Conservation (phyloP, 1,284 basidiomycete genomes). For the Mycena citricolor region DNA sequence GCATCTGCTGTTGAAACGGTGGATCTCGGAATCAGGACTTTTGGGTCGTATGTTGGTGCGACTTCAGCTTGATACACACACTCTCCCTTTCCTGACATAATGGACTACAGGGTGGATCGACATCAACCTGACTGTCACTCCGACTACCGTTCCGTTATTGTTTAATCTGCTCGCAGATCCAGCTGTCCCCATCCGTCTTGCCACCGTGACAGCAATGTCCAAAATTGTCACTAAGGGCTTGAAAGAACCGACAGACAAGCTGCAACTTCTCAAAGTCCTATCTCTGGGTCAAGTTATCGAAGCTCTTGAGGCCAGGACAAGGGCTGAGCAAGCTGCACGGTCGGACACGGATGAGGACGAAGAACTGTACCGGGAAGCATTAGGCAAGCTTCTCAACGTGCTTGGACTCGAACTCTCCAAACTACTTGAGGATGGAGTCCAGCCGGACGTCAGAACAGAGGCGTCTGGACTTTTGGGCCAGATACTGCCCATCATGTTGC, state of each 20-base stretch:
- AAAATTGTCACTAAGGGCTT: slow-evolving; percentile 91
- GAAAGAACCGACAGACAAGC: slow-evolving; percentile 88
- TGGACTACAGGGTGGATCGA: slow-evolving; percentile 89
- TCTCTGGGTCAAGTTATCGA: slow-evolving; percentile 81
- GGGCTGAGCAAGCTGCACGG: slow-evolving; percentile 63
- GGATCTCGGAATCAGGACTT: slow-evolving; percentile 87
- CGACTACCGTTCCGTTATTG: slow-evolving; percentile 82
- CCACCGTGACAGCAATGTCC: slow-evolving; percentile 78
- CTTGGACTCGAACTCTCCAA: slow-evolving; percentile 86
- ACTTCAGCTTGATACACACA: slow-evolving; percentile 31
- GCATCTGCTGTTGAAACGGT: slow-evolving; percentile 76
- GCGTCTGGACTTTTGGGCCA: slow-evolving; percentile 70
- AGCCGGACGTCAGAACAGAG: slow-evolving; percentile 62
- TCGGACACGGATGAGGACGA: slow-evolving; percentile 73
- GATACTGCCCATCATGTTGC: slow-evolving; percentile 80
- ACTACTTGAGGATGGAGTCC: slow-evolving; percentile 77
- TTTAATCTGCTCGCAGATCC: slow-evolving; percentile 85
- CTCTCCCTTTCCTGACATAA: slow-evolving; percentile 3
- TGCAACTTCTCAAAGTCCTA: slow-evolving; percentile 88
- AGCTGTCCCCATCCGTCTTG: slow-evolving; percentile 78
- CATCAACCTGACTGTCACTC: slow-evolving; percentile 93
- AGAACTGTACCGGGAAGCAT: slow-evolving; percentile 85
- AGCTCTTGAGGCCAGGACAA: slow-evolving; percentile 77
- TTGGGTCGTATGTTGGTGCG: slow-evolving; percentile 93
- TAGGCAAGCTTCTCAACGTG: slow-evolving; percentile 84